Percentiles rank a stretch among this genome's conserved stretches.
Conservation (phyloP, 192 early-diverging fungal species). For the Linnemannia hyalina region DNA sequence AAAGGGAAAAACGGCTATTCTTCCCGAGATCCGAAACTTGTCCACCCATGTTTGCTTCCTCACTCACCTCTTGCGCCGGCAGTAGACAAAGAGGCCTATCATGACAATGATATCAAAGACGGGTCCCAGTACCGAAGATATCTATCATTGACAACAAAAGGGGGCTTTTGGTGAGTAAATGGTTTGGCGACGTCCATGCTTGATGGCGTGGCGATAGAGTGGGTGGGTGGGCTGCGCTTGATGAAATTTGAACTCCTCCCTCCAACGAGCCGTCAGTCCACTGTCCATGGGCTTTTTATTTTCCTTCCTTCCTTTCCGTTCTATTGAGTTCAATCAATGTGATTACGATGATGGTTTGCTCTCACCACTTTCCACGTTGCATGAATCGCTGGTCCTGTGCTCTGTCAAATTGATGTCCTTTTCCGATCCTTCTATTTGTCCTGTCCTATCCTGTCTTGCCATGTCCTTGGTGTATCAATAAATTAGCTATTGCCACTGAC, state of each 20-base stretch:
- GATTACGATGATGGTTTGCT: background rate
- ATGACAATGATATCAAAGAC: slow-evolving; percentile 48
- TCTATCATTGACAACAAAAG: slow-evolving; percentile 1
- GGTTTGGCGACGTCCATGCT: background rate
- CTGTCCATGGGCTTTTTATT: background rate
- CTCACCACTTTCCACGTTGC: slow-evolving; percentile 1
- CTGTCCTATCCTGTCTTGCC: background rate
- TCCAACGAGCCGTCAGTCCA: background rate
- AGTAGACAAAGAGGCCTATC: slow-evolving; percentile 41
- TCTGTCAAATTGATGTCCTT: background rate
- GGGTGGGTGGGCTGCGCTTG: background rate
- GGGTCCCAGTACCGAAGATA: slow-evolving; percentile 34
- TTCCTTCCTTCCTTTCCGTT: background rate
- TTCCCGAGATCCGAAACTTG: background rate
- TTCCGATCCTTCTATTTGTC: background rate
- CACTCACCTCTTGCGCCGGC: slow-evolving; percentile 35
- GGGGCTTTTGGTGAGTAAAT: background rate
- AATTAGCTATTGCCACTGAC: background rate
- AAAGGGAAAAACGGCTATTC: background rate
- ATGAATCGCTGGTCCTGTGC: background rate
- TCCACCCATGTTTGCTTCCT: background rate
- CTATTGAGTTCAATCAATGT: background rate
- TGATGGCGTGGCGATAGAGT: background rate
- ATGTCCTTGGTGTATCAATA: background rate
- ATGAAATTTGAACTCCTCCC: no score